Percentiles rank a stretch among this genome's conserved stretches.
Conservation (phyloP, 495 filamentous ascomycete genomes). For the Aspergillus homomorphus region DNA sequence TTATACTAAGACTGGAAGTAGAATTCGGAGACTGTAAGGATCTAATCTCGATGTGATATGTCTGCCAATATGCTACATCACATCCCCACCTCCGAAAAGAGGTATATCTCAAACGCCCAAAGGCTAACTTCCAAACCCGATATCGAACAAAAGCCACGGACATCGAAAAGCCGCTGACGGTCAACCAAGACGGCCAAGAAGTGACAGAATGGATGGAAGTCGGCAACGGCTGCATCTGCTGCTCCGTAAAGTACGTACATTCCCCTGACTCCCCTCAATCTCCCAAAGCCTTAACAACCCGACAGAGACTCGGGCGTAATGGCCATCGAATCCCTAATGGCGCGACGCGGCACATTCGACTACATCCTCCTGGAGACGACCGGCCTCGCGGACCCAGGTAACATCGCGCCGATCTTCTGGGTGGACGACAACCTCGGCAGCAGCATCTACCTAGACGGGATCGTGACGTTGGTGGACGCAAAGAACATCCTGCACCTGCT, state of each 20-base stretch:
- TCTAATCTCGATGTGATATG: not conserved
- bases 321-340: slow-evolving; percentile 96
- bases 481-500: slow-evolving; percentile 82
- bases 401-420: slow-evolving; percentile 95
- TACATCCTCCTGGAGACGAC: slow-evolving; percentile 98
- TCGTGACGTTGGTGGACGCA: slow-evolving; percentile 93
- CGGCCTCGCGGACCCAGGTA: slow-evolving; percentile 91
- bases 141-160: slow-evolving; percentile 75
- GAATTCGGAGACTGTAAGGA: slow-evolving; percentile 93
- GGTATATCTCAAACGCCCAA: not conserved
- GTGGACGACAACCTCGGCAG: slow-evolving; percentile 92
- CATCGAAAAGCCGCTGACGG: slow-evolving; percentile 89
- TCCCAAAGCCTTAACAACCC: slow-evolving; percentile 4
- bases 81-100: not conserved
- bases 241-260: slow-evolving; percentile 80
- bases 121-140: too few species aligned
- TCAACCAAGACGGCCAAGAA: slow-evolving; percentile 79
- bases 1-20: slow-evolving; percentile 30
- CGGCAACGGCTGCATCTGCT: slow-evolving; percentile 96
- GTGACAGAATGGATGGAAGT: slow-evolving; percentile 95
- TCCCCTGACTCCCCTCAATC: not conserved
- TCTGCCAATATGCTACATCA: slow-evolving; percentile 2
- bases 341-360: slow-evolving; percentile 88
- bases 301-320: slow-evolving; percentile 84
- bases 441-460: slow-evolving; percentile 92